Evolutionary conservation across 257 asterid species (phyloP), one percentile per base, ranked within the genome.

Genomic region (Craterostigma plantagineum): DNA sequence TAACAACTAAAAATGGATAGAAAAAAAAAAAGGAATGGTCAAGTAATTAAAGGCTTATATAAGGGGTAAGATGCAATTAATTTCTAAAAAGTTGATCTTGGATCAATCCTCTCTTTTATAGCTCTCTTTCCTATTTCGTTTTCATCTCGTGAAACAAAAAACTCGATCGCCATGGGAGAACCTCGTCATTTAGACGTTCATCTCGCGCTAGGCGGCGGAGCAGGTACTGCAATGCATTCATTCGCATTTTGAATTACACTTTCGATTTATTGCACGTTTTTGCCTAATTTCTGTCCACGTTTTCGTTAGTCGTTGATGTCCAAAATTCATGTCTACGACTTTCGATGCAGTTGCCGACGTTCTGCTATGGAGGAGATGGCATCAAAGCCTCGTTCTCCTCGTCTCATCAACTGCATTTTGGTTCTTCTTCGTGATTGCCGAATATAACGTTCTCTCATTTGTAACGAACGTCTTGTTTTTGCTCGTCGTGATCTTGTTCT

Each of bases 391-490:
- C 47, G 58, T 55, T 43, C 46, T 69, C 58, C 87, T 90, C 3
- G 58, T 65, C 34, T 72, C 76, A 16, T 72, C 95, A 35, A 74
- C 95, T 36, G 67, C 77, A 38, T 58, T 77, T 38, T 90, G 99
- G 99, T 68, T 63, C 66, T 68, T 83, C 18, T 79, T 90, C 61
- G 99, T 83, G 65, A 62, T 64, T 16, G 95, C 80, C 35, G 94
- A 92, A 63, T 90, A 90, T 59, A 90, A 71, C 66, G 44, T 72
- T 14, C 59, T 83, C 35, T 61, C 94, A 37, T 90, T 90, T 52
- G 38, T 79, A 4, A 64, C 94, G 34, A 90, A 75, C 62, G 92
- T 90, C 30, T 45, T 90, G 34, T 56, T 79, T 68, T 64, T 83
- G 62, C 92, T 79, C 12, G 79, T 76, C 33, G 55, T 71, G n/a